These are phyloP conservation scores for Arthrobotrys entomopaga DNA, from an alignment of 2,329 filamentous ascomycete genomes.

Conservation along the genomic window DNA sequence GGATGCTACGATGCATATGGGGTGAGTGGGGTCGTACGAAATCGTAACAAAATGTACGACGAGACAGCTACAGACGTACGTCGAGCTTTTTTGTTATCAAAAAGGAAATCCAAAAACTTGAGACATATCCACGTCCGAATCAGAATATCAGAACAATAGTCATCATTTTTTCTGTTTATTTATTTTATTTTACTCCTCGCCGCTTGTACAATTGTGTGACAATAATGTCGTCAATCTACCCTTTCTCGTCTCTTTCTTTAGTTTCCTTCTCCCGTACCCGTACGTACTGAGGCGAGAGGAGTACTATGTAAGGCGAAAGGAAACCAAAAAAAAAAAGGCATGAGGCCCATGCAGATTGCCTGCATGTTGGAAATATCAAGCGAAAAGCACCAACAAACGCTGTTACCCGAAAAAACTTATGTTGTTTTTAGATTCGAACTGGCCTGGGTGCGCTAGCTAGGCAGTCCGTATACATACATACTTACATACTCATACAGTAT, in stretches of 20 bases:
- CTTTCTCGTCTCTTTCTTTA: slow-evolving; percentile 16
- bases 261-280: slow-evolving; percentile 33
- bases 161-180: background rate
- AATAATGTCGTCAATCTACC: slow-evolving; percentile 53
- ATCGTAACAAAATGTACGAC: slow-evolving; percentile 39
- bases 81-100: slow-evolving; percentile 1
- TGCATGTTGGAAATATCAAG: slow-evolving; percentile 41
- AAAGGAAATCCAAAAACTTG: slow-evolving; percentile 28
- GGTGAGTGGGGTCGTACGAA: slow-evolving; percentile 25
- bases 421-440: slow-evolving; percentile 32
- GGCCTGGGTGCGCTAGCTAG: slow-evolving; percentile 1
- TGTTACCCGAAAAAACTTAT: slow-evolving; percentile 33
- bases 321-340: slow-evolving; percentile 30
- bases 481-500: no score
- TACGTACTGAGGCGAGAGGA: slow-evolving; percentile 11
- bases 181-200: no score
- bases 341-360: slow-evolving; percentile 51
- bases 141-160: no score
- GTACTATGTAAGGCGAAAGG: slow-evolving; percentile 7
- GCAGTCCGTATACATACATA: no score
- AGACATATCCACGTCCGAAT: background rate
- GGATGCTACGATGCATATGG: slow-evolving; percentile 5
- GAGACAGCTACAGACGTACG: background rate
- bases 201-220: slow-evolving; percentile 13
- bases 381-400: slow-evolving; percentile 28